phyloP scores from a whole-genome alignment of 2,329 filamentous ascomycete genomes.

The Cytospora chrysosperma region DNA sequence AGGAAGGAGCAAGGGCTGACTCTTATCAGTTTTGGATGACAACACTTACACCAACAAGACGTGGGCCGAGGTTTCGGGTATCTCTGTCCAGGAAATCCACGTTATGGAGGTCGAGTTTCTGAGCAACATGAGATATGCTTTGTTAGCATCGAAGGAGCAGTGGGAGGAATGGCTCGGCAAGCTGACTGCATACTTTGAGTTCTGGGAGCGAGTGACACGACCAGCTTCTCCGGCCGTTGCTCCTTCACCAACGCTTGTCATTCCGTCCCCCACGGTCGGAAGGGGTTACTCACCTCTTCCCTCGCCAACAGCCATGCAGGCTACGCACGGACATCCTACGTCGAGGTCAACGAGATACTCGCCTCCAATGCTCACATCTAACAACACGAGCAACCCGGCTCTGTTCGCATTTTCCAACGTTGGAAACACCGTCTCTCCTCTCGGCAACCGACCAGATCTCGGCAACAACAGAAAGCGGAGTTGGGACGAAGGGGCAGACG shows the following conservation, averaged over 20 bases:
- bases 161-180: constrained; percentile 88
- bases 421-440: constrained; percentile 38
- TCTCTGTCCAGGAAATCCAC: constrained; percentile 91
- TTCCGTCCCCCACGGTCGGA: constrained; percentile 40
- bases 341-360: constrained; percentile 36
- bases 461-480: constrained; percentile 49
- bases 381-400: constrained; percentile 33
- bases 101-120: constrained; percentile 99
- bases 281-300: constrained; percentile 46
- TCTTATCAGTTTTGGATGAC: constrained; percentile 74
- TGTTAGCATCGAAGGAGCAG: constrained; percentile 80
- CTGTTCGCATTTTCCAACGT: constrained; percentile 28
- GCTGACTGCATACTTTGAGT: constrained; percentile 77
- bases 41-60: constrained; percentile 99
- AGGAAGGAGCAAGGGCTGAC: constrained; percentile 14
- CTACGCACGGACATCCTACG: constrained; percentile 36
- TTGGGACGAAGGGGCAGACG: constrained; percentile 48
- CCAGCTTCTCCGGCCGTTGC: constrained; percentile 47
- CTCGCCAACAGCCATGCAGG: constrained; percentile 46
- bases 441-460: constrained; percentile 47
- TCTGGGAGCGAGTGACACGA: constrained; percentile 67
- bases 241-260: constrained; percentile 37
- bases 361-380: constrained; percentile 30
- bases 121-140: constrained; percentile 95
- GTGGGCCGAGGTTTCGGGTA: constrained; percentile 96